Percentiles rank a stretch among this genome's conserved stretches.
These are phyloP conservation scores for Geranomyces michiganensis DNA, from an alignment of 192 early-diverging fungal genomes.

Conservation along the genomic window DNA sequence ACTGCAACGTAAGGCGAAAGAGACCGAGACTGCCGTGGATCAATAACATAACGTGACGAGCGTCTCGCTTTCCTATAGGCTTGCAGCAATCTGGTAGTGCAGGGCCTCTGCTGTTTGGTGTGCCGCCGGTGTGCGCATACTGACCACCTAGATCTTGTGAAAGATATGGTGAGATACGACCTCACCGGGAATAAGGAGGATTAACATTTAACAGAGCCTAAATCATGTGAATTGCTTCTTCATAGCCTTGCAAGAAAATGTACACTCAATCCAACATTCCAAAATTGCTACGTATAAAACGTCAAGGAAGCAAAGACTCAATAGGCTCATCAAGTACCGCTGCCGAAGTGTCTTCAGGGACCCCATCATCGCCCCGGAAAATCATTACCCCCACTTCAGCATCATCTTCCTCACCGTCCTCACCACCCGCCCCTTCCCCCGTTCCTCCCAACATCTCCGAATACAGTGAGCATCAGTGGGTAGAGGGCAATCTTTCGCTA, in stretches of 20 bases:
- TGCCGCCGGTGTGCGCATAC: slow-evolving; percentile 24
- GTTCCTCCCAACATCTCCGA: neutral
- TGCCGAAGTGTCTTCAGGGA: neutral
- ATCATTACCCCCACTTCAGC: neutral
- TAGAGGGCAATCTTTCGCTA: slow-evolving; percentile 34
- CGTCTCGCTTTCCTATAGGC: slow-evolving; percentile 11
- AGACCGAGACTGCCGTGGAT: neutral
- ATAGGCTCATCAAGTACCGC: slow-evolving; percentile 4
- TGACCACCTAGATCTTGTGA: slow-evolving; percentile 26
- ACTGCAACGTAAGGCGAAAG: slow-evolving; percentile 30
- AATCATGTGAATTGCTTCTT: no score
- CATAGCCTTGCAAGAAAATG: slow-evolving; percentile 29
- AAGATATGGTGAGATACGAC: slow-evolving; percentile 25
- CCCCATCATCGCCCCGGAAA: neutral
- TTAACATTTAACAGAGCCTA: no score
- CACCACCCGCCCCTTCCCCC: neutral
- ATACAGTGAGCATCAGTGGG: slow-evolving; percentile 34
- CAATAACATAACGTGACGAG: no score
- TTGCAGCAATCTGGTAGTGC: slow-evolving; percentile 26
- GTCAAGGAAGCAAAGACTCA: slow-evolving; percentile 18
- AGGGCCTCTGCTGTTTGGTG: slow-evolving; percentile 28
- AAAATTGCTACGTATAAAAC: slow-evolving; percentile 14
- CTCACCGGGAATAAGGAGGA: no score
- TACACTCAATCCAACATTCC: slow-evolving; percentile 16
- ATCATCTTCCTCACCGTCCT: neutral